These are phyloP conservation scores for Myxozyma nipponensis DNA, from an alignment of 805 yeast genomes.

Conservation along the genomic window DNA sequence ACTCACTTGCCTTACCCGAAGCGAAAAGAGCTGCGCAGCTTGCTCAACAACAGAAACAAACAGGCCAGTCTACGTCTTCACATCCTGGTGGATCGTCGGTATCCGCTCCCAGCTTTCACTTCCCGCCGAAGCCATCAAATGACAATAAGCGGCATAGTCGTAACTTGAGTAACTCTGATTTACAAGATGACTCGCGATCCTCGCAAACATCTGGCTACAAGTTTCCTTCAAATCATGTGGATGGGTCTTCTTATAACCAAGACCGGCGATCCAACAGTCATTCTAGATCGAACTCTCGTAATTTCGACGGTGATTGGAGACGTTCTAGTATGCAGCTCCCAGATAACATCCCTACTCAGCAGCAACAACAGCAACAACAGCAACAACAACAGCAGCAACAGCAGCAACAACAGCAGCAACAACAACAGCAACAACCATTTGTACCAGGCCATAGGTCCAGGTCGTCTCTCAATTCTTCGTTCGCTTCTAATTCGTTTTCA, in stretches of 20 bases:
- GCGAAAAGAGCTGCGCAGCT: constrained; percentile 97
- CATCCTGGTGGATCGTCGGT: constrained; percentile 3
- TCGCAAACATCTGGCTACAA: constrained; percentile 13
- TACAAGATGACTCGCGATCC: constrained; percentile 10
- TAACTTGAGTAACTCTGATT: constrained; percentile 1
- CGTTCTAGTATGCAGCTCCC: constrained; percentile 12
- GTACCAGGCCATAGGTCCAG: constrained; percentile 78
- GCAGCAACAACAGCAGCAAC: constrained; percentile 12
- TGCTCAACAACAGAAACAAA: constrained; percentile 59
- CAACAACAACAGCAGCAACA: constrained; percentile 12
- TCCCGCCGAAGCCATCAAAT: constrained; percentile 17
- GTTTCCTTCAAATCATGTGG: constrained; percentile 10
- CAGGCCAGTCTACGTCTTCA: constrained; percentile 9
- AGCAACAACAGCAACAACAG: background rate
- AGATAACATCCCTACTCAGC: background rate
- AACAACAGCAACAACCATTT: constrained; percentile 37
- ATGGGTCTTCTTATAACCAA: constrained; percentile 1
- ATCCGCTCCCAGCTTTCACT: constrained; percentile 17
- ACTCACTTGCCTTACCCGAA: constrained; percentile 84
- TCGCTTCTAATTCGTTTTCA: constrained; percentile 7
- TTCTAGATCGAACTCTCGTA: constrained; percentile 26
- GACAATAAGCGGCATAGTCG: background rate
- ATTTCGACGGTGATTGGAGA: constrained; percentile 28
- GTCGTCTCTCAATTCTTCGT: constrained; percentile 48
- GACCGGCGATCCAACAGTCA: constrained; percentile 20